Conservation (phyloP, 495 filamentous ascomycete species). For the Neurospora tetrasperma region DNA sequence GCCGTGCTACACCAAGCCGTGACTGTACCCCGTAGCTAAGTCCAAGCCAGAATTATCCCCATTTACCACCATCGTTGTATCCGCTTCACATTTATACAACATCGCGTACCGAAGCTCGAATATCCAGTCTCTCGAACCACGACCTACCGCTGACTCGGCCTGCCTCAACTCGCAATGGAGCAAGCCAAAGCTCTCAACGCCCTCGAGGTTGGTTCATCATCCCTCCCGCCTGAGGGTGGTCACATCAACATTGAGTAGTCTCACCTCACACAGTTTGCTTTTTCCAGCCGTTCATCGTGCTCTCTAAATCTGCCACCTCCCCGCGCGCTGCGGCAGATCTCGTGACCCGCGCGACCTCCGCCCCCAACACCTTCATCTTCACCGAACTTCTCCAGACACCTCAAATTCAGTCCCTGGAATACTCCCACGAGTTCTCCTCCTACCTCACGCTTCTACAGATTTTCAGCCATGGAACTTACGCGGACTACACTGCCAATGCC, state of each 20-base stretch:
- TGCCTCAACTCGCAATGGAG: constrained; percentile 50
- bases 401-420: constrained; percentile 64
- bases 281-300: constrained; percentile 68
- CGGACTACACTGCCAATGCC: constrained; percentile 47
- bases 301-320: constrained; percentile 75
- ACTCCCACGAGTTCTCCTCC: constrained; percentile 29
- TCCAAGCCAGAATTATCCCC: background rate
- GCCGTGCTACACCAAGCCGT: background rate
- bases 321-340: constrained; percentile 79
- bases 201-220: constrained; percentile 41
- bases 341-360: constrained; percentile 76
- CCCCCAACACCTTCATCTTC: constrained; percentile 86
- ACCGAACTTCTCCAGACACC: constrained; percentile 78
- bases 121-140: background rate
- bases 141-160: background rate
- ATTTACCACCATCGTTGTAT: background rate
- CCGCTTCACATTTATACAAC: background rate
- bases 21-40: background rate
- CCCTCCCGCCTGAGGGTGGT: background rate
- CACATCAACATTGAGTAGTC: background rate
- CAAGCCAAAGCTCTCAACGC: constrained; percentile 78
- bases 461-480: constrained; percentile 88
- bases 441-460: constrained; percentile 74
- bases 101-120: background rate
- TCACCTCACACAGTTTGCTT: constrained; percentile 3